phyloP scores from a whole-genome alignment of 2,329 filamentous ascomycete species.

The Coleophoma eucalyptorum region DNA sequence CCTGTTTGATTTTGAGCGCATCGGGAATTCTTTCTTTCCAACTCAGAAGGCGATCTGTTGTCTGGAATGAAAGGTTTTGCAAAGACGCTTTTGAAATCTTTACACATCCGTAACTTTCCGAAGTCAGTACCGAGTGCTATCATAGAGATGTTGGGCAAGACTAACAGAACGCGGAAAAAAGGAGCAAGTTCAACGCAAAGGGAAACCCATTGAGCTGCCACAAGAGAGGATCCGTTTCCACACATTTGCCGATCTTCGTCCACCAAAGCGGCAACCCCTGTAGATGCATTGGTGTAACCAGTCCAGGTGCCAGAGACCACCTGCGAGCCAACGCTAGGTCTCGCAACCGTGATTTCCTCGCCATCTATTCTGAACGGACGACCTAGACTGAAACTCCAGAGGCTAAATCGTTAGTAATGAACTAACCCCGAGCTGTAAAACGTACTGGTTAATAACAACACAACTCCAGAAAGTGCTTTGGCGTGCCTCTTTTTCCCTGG shows the following conservation, averaged over 20 bases:
- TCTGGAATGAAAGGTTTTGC: background rate
- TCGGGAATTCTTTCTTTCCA: background rate
- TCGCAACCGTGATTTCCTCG: conserved; percentile 34
- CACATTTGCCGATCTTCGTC: background rate
- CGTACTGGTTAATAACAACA: conserved; percentile 32
- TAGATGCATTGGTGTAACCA: background rate
- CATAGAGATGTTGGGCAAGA: background rate
- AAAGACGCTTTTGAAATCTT: background rate
- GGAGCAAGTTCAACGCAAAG: background rate
- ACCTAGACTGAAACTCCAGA: conserved; percentile 38
- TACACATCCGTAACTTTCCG: background rate
- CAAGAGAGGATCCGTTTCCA: background rate
- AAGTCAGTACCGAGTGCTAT: background rate
- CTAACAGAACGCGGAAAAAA: background rate
- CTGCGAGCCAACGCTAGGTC: conserved; percentile 20
- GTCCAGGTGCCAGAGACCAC: background rate
- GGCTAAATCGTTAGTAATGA: conserved; percentile 18
- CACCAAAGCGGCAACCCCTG: background rate
- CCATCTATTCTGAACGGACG: conserved; percentile 36
- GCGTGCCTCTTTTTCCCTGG: conserved; percentile 34
- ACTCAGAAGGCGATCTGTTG: background rate
- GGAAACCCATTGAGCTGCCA: background rate
- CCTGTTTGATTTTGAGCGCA: background rate
- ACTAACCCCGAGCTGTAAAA: background rate
- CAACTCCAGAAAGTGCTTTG: conserved; percentile 37